These are phyloP conservation scores for Neltuma alba DNA, from an alignment of 306 rosid genomes.

Conservation along the genomic window DNA sequence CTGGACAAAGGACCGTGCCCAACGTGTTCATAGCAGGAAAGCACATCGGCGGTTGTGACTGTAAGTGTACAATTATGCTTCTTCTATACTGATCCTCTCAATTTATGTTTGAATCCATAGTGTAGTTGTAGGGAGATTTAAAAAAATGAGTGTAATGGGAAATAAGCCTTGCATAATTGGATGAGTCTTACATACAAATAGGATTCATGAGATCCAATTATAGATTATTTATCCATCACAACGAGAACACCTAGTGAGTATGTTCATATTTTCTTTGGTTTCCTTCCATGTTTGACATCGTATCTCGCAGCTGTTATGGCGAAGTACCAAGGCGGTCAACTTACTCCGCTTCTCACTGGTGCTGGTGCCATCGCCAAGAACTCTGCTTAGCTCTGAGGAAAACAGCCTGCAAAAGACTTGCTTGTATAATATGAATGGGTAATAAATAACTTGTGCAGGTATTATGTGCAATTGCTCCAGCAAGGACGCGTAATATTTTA, in stretches of 20 bases:
- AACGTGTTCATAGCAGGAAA: conserved; percentile 81
- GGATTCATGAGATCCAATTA: neutral
- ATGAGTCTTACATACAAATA: neutral
- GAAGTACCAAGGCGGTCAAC: conserved; percentile 61
- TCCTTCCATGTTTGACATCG: neutral
- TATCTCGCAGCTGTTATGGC: conserved; percentile 56
- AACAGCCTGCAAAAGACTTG: conserved; percentile 8
- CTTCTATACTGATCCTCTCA: neutral
- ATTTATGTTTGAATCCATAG: neutral
- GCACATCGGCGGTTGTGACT: conserved; percentile 56
- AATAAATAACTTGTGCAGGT: conserved; percentile 5
- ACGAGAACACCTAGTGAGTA: neutral
- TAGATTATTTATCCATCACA: neutral
- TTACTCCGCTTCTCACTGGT: conserved; percentile 67
- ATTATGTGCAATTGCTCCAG: neutral
- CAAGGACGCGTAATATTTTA: neutral
- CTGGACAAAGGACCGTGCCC: conserved; percentile 60
- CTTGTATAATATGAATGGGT: neutral
- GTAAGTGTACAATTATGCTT: conserved; percentile 22
- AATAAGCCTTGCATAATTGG: neutral
- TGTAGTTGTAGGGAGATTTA: neutral
- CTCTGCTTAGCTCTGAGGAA: conserved; percentile 48
- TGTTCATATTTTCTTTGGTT: neutral
- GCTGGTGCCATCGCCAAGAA: conserved; percentile 67
- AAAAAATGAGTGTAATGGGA: neutral